phyloP scores from a whole-genome alignment of 2,329 filamentous ascomycete genomes.

The Ceratocystis colombiana region DNA sequence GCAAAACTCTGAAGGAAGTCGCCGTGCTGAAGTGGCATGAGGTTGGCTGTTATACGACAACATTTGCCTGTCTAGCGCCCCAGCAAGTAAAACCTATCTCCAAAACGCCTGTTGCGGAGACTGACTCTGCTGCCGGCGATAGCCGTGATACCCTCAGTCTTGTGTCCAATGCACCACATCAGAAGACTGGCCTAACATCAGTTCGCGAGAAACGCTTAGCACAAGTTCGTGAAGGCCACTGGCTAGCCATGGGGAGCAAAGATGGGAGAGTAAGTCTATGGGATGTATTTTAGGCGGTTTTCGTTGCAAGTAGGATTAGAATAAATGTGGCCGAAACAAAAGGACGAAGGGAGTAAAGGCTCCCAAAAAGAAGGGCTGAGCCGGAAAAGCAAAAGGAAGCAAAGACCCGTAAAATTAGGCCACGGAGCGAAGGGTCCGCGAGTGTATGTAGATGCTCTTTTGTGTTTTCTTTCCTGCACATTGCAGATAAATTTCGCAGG shows the following conservation, averaged over 20 bases:
- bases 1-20: conserved; percentile 71
- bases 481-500: no score
- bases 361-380: no score
- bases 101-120: background rate
- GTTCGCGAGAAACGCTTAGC: conserved; percentile 55
- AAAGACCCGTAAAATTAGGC: background rate
- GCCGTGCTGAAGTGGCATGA: conserved; percentile 93
- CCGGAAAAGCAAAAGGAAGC: background rate
- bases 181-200: conserved; percentile 17
- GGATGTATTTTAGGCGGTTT: conserved; percentile 65
- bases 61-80: conserved; percentile 48
- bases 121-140: background rate
- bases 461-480: no score
- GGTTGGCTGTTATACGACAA: conserved; percentile 72
- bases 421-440: background rate
- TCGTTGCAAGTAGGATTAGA: no score
- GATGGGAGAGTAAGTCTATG: conserved; percentile 93
- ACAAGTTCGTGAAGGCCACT: conserved; percentile 64
- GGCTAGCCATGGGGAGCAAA: conserved; percentile 83
- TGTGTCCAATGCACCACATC: conserved; percentile 20
- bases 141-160: background rate
- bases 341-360: no score
- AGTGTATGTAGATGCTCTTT: background rate
- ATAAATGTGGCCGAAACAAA: no score
- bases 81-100: background rate